Conservation (phyloP, 495 filamentous ascomycete species). For the Neurospora discreta region DNA sequence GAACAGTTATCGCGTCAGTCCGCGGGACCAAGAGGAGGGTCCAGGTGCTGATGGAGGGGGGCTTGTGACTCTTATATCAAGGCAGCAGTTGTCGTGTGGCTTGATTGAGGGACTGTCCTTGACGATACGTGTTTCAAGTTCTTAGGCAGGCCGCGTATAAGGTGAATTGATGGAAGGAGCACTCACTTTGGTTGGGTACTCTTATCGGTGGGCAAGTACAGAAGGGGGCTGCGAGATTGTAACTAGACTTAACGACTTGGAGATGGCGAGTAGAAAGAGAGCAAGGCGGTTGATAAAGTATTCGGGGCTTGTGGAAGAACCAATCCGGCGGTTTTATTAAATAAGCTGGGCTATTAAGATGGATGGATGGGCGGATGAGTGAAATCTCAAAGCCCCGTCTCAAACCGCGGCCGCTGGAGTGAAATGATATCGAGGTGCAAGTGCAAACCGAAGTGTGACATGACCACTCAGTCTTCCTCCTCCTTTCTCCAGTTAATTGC, state of each 20-base stretch:
- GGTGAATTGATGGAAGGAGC: not conserved
- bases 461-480: constrained; percentile 1
- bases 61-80: not conserved
- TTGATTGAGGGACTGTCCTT: not conserved
- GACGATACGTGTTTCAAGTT: not conserved
- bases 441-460: constrained; percentile 2
- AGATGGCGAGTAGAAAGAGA: not conserved
- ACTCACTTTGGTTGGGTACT: not conserved
- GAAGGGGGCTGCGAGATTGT: not conserved
- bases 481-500: not conserved
- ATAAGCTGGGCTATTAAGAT: not conserved
- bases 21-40: not conserved
- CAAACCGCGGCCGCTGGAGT: not conserved
- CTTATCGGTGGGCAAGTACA: not conserved
- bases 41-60: not conserved
- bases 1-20: not conserved
- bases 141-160: not conserved
- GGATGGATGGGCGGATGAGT: not conserved
- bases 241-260: not conserved
- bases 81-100: not conserved
- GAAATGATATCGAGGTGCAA: not conserved
- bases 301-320: not conserved
- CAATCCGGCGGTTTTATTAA: not conserved
- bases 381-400: not conserved
- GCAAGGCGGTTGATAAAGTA: not conserved